Percentiles rank a stretch among this genome's conserved stretches.
Conservation (phyloP, 768 basidiomycete genomes). For the Dendrothele bispora region DNA sequence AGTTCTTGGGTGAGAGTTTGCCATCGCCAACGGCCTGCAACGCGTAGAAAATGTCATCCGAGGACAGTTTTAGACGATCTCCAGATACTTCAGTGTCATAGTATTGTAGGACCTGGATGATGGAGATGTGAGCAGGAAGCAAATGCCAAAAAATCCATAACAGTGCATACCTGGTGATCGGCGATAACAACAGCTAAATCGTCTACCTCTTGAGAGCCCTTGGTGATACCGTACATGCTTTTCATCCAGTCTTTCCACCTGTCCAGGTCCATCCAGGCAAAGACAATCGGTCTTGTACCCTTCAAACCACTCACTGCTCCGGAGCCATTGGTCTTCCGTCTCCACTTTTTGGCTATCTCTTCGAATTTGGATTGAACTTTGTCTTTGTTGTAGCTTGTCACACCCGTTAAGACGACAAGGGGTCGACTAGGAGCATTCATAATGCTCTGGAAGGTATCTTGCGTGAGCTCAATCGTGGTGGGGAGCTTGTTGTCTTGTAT, state of each 20-base stretch:
- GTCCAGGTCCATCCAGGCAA: conserved; percentile 86
- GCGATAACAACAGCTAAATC: conserved; percentile 65
- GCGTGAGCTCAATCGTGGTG: conserved; percentile 68
- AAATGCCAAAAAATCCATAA: conserved; percentile 1
- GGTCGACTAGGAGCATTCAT: conserved; percentile 81
- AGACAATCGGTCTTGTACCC: conserved; percentile 60
- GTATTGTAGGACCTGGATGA: conserved; percentile 64
- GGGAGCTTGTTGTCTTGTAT: conserved; percentile 72
- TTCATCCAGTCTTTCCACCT: conserved; percentile 90
- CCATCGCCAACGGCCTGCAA: conserved; percentile 65
- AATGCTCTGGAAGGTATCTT: conserved; percentile 78
- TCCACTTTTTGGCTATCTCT: conserved; percentile 61
- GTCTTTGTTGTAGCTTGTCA: conserved; percentile 32
- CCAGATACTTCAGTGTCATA: conserved; percentile 67
- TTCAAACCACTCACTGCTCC: conserved; percentile 35
- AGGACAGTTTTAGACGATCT: conserved; percentile 50
- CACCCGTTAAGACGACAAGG: conserved; percentile 75
- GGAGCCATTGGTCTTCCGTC: conserved; percentile 51
- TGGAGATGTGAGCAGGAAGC: neutral
- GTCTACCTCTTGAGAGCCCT: conserved; percentile 27
- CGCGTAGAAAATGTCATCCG: conserved; percentile 58
- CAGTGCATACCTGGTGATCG: conserved; percentile 67
- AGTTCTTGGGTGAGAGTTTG: conserved; percentile 52
- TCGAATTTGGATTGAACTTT: conserved; percentile 46
- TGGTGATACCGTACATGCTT: conserved; percentile 78